phyloP scores from a whole-genome alignment of 1,284 basidiomycete genomes.

The Trichosporon sp. region DNA sequence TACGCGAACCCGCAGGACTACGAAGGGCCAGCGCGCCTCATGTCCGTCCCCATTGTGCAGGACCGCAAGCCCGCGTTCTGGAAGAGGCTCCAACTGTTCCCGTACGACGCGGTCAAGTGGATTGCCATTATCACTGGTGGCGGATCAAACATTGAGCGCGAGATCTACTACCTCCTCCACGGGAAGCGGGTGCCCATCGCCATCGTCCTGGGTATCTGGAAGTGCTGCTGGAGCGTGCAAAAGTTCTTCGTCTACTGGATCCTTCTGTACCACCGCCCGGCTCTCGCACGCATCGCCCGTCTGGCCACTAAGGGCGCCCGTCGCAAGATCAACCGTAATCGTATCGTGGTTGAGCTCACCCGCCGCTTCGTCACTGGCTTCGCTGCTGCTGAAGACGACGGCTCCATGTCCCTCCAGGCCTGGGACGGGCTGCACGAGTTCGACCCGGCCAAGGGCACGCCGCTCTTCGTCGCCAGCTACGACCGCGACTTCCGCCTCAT shows the following conservation, averaged over 20 bases:
- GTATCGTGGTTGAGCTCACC: slow-evolving; percentile 23
- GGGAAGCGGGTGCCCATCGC: slow-evolving; percentile 9
- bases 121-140: slow-evolving; percentile 25
- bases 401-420: background rate
- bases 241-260: slow-evolving; percentile 25
- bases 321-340: slow-evolving; percentile 22
- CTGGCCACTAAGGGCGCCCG: slow-evolving; percentile 22
- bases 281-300: slow-evolving; percentile 14
- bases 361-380: slow-evolving; percentile 23
- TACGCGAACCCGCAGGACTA: background rate
- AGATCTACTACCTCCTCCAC: slow-evolving; percentile 23
- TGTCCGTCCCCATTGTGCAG: slow-evolving; percentile 13
- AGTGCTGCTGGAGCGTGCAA: slow-evolving; percentile 22
- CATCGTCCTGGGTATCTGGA: slow-evolving; percentile 17
- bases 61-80: background rate
- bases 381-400: slow-evolving; percentile 5
- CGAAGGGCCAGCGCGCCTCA: background rate
- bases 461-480: slow-evolving; percentile 22
- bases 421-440: slow-evolving; percentile 10
- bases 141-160: slow-evolving; percentile 23
- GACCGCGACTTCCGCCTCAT: slow-evolving; percentile 19
- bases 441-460: slow-evolving; percentile 4
- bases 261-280: slow-evolving; percentile 23
- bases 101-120: slow-evolving; percentile 26
- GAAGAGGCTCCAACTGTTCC: background rate